phyloP scores from a whole-genome alignment of 805 yeast genomes.

The Metschnikowia peoriensis region DNA sequence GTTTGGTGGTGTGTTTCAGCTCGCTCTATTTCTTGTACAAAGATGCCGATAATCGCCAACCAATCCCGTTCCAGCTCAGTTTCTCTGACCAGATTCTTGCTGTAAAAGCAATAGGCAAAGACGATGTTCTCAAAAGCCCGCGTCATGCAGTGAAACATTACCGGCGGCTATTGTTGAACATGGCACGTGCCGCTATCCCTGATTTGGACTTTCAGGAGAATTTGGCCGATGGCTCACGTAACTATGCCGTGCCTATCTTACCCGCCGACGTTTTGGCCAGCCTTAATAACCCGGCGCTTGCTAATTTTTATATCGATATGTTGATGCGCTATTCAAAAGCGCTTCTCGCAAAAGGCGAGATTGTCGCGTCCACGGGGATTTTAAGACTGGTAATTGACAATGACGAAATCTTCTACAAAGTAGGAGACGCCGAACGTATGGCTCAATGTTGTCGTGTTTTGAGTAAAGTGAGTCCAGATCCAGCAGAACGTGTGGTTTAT shows the following conservation, averaged over 20 bases:
- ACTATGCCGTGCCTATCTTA: constrained; percentile 36
- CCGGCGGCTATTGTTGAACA: constrained; percentile 33
- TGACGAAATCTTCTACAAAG: constrained; percentile 34
- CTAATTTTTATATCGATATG: constrained; percentile 44
- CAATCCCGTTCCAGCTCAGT: constrained; percentile 39
- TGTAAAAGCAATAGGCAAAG: constrained; percentile 44
- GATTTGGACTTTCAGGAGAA: constrained; percentile 27
- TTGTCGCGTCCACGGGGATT: constrained; percentile 28
- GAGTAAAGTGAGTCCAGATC: constrained; percentile 24
- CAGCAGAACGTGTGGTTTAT: constrained; percentile 23
- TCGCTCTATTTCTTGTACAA: constrained; percentile 37
- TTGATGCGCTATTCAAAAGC: constrained; percentile 41
- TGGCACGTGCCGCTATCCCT: constrained; percentile 29
- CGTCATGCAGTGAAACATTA: constrained; percentile 44
- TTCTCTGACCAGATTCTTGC: constrained; percentile 34
- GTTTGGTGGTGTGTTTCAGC: constrained; percentile 37
- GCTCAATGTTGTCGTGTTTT: constrained; percentile 40
- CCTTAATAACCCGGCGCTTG: constrained; percentile 29
- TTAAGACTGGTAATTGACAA: constrained; percentile 31
- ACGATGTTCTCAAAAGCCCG: constrained; percentile 42
- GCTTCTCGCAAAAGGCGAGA: constrained; percentile 39
- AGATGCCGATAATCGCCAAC: constrained; percentile 40
- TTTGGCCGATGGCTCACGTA: constrained; percentile 19
- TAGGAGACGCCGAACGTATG: constrained; percentile 42
- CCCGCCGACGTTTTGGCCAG: constrained; percentile 28